Evolutionary conservation across 768 basidiomycete species (phyloP).

Genomic region (Collybia sordida): DNA sequence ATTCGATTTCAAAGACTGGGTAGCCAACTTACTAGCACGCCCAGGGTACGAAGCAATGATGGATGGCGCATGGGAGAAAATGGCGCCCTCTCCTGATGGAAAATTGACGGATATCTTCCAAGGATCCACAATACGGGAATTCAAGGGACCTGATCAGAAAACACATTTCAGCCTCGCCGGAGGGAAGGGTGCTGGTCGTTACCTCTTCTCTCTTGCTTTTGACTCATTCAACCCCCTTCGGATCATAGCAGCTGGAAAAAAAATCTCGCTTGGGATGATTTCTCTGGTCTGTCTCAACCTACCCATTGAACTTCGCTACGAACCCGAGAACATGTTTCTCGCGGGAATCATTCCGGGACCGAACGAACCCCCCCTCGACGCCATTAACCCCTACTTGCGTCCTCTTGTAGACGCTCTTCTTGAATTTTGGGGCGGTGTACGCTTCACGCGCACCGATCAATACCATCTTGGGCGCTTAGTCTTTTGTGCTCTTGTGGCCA

Average conservation of each 20-base stretch:
- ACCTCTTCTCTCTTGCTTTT: constrained; percentile 27
- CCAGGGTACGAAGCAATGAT: constrained; percentile 21
- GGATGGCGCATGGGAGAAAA: constrained; percentile 18
- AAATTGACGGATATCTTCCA: constrained; percentile 24
- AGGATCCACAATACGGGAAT: constrained; percentile 16
- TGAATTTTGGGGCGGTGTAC: constrained; percentile 11
- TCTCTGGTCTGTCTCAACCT: constrained; percentile 36
- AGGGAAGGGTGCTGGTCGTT: constrained; percentile 13
- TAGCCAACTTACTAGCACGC: constrained; percentile 21
- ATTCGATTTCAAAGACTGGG: constrained; percentile 26
- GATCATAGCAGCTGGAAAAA: constrained; percentile 22
- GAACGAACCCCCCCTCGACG: constrained; percentile 22
- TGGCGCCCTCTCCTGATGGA: no score
- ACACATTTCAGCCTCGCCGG: constrained; percentile 16
- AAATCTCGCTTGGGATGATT: constrained; percentile 26
- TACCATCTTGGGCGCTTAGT: constrained; percentile 6
- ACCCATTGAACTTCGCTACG: constrained; percentile 25
- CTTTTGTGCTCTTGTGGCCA: constrained; percentile 11
- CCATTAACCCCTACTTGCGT: constrained; percentile 22
- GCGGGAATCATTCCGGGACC: constrained; percentile 35
- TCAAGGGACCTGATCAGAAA: constrained; percentile 23
- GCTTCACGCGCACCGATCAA: constrained; percentile 4
- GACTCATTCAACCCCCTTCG: constrained; percentile 22
- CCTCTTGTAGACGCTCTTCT: constrained; percentile 27
- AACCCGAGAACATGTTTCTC: constrained; percentile 32